Conservation (phyloP, 2,329 filamentous ascomycete genomes). For the Endothia cerciana region DNA sequence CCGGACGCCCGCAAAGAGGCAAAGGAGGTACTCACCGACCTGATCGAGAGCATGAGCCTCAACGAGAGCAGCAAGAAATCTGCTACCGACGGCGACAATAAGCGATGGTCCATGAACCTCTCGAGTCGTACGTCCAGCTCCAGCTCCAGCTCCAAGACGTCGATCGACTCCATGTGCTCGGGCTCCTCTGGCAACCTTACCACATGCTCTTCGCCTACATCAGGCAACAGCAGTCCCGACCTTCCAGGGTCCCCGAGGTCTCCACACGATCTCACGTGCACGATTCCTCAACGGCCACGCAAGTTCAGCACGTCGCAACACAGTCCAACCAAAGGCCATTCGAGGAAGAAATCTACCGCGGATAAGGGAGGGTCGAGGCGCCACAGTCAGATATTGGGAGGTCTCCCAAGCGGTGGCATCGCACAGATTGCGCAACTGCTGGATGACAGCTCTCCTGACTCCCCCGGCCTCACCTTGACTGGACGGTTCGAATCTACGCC, state of each 20-base stretch:
- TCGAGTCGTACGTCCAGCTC: slow-evolving; percentile 25
- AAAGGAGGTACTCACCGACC: slow-evolving; percentile 26
- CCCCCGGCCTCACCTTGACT: slow-evolving; percentile 25
- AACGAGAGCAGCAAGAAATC: slow-evolving; percentile 22
- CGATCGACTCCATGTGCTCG: slow-evolving; percentile 23
- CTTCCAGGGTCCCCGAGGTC: slow-evolving; percentile 14
- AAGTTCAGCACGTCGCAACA: slow-evolving; percentile 30
- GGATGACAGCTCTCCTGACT: slow-evolving; percentile 15
- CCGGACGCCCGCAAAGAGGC: slow-evolving; percentile 26
- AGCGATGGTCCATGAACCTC: slow-evolving; percentile 5
- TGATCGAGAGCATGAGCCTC: slow-evolving; percentile 28
- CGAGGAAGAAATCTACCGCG: slow-evolving; percentile 22
- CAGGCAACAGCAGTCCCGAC: slow-evolving; percentile 10
- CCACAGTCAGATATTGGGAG: slow-evolving; percentile 28
- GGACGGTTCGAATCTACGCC: slow-evolving; percentile 28
- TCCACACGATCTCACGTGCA: slow-evolving; percentile 16
- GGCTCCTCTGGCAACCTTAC: slow-evolving; percentile 13
- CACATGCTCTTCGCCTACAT: slow-evolving; percentile 21
- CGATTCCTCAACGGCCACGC: slow-evolving; percentile 17
- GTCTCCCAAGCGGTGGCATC: slow-evolving; percentile 24
- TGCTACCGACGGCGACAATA: slow-evolving; percentile 4
- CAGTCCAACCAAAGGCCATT: slow-evolving; percentile 23
- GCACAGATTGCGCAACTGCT: slow-evolving; percentile 14
- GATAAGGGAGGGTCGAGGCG: slow-evolving; percentile 23
- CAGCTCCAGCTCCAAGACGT: slow-evolving; percentile 28